phyloP scores from a whole-genome alignment of 1,139 yeast species.

The Suhomyces bolitotheri region DNA sequence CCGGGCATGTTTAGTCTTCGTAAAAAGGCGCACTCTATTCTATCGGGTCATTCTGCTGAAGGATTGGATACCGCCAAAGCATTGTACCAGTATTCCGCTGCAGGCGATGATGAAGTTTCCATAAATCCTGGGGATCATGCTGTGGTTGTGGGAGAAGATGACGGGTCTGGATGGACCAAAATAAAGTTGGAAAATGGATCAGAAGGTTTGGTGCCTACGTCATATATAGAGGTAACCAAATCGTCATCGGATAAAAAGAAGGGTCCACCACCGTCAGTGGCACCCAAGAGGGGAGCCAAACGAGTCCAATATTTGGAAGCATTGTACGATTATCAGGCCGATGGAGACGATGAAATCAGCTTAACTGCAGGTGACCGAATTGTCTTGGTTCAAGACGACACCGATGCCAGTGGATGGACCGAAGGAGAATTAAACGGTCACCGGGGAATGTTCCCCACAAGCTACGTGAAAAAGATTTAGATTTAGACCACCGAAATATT shows the following conservation, averaged over 20 bases:
- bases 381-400: constrained; percentile 62
- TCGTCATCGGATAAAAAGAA: constrained; percentile 40
- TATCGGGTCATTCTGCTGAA: constrained; percentile 21
- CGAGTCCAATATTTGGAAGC: constrained; percentile 69
- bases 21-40: constrained; percentile 30
- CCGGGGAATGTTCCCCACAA: constrained; percentile 79
- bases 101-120: constrained; percentile 74
- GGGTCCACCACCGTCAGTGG: constrained; percentile 71
- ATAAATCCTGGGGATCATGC: constrained; percentile 64
- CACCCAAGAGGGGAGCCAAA: constrained; percentile 79
- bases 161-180: constrained; percentile 94
- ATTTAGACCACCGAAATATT: too few species aligned
- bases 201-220: constrained; percentile 83
- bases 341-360: constrained; percentile 78
- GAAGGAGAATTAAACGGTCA: constrained; percentile 79
- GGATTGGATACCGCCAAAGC: constrained; percentile 45
- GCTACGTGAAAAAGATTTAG: constrained; percentile 54
- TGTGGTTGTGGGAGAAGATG: constrained; percentile 63
- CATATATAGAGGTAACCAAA: constrained; percentile 59
- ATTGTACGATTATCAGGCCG: constrained; percentile 75
- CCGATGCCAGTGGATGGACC: constrained; percentile 95
- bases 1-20: constrained; percentile 42
- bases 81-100: constrained; percentile 65
- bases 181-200: constrained; percentile 42
- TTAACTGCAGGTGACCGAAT: constrained; percentile 74